Base-by-base conservation (phyloP, 345 rosid species). In the Citrus australasica region DNA sequence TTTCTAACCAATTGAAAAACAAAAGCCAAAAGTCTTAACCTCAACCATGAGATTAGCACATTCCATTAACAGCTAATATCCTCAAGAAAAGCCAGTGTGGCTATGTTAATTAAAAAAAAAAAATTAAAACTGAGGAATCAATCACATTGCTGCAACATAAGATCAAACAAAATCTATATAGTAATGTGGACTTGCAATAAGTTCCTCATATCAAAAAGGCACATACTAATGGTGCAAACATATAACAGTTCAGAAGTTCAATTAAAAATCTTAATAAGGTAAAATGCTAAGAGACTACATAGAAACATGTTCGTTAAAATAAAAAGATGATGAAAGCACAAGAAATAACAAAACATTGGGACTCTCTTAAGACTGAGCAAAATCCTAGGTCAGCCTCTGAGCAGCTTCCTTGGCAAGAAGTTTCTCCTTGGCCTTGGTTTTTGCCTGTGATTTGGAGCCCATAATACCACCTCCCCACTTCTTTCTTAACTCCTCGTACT, bases 391-490 rank as follows among this genome's bases (percentile, higher is more conserved):
- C 92, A 90, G 84, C 77, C 96, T 90, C 60, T 92, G 92, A 7
- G 95, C 92, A 59, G 91, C 92, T 77, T 92, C 96, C 83, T 92
- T 92, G 0, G 92, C 94, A 60, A 92, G 79, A 71, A 92, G 69
- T 51, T 80, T 92, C 73, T 92, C 93, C 85, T 89, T 92, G 16
- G 96, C 96, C 76, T 90, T 90, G 59, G 89, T 88, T 84, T 82
- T 89, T 3, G 92, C 94, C 86, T 89, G 94, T 3, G 96, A 92
- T 82, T 92, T 92, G 51, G 96, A 90, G 14, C 96, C 94, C 96
- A 92, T 92, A 22, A 92, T 87, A 13, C 96, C 96, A 67, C 97
- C 97, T 33, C 97, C 97, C 97, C 97, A 90, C 79, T 87, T 92
- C 92, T 92, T 92, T 48, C 94, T 87, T 81, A 85, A 80, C 86